phyloP scores from a whole-genome alignment of 495 filamentous ascomycete species.

The Talaromyces proteolyticus region DNA sequence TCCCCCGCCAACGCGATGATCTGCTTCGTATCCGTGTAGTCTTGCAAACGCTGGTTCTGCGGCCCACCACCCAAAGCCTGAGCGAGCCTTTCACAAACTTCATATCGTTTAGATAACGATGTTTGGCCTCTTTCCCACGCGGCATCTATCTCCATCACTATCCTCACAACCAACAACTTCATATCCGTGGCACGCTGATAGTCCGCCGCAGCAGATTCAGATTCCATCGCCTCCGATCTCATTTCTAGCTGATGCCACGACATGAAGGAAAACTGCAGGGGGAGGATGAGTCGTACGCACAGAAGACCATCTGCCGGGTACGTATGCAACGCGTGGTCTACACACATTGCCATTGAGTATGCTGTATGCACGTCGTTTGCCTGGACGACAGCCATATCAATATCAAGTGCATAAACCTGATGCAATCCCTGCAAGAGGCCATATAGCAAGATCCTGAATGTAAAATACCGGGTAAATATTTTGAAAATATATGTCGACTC shows the following conservation, averaged over 20 bases:
- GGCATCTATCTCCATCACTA: background rate
- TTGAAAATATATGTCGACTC: background rate
- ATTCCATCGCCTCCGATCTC: background rate
- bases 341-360: background rate
- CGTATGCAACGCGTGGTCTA: background rate
- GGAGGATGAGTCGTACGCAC: background rate
- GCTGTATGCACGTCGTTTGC: background rate
- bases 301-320: background rate
- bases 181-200: background rate
- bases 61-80: too few species aligned
- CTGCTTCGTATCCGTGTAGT: too few species aligned
- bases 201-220: background rate
- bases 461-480: background rate
- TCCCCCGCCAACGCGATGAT: too few species aligned
- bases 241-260: background rate
- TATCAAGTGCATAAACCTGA: background rate
- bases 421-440: background rate
- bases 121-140: too few species aligned
- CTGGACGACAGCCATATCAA: background rate
- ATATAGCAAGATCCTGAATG: background rate
- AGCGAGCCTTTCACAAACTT: too few species aligned
- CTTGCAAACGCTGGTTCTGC: too few species aligned
- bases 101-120: too few species aligned
- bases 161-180: background rate
- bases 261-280: background rate